Conservation (phyloP, 441 rosid species). For the Gossypium trilobum region DNA sequence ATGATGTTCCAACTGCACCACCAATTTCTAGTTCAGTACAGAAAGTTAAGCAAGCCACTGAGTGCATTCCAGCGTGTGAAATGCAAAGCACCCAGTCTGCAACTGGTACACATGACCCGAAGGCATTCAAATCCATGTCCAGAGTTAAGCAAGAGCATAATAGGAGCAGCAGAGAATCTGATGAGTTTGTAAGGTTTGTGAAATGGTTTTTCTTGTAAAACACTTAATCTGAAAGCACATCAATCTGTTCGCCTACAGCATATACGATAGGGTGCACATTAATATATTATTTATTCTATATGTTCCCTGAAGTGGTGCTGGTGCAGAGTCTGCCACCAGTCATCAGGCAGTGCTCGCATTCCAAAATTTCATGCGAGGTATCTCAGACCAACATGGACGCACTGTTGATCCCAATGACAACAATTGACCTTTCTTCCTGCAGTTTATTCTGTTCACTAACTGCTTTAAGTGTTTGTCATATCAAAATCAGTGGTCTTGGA, state of each 20-base stretch:
- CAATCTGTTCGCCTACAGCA: too few relatives aligned
- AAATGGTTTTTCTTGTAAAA: background rate
- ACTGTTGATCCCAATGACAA: background rate
- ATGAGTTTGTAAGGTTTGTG: slow-evolving; percentile 54
- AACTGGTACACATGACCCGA: slow-evolving; percentile 20
- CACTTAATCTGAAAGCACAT: background rate
- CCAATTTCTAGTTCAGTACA: slow-evolving; percentile 52
- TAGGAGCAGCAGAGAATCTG: slow-evolving; percentile 33
- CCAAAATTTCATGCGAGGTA: slow-evolving; percentile 95
- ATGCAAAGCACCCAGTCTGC: slow-evolving; percentile 17
- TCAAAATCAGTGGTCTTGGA: slow-evolving; percentile 62
- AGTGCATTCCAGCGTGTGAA: slow-evolving; percentile 30
- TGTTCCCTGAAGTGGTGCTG: slow-evolving; percentile 37
- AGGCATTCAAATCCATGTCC: slow-evolving; percentile 18
- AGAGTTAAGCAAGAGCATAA: slow-evolving; percentile 31
- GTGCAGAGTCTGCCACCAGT: slow-evolving; percentile 46
- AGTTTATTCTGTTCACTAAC: background rate
- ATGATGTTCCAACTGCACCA: slow-evolving; percentile 80
- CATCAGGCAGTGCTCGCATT: slow-evolving; percentile 56
- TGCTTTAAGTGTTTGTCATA: slow-evolving; percentile 11
- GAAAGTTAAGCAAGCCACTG: slow-evolving; percentile 44
- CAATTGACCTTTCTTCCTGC: slow-evolving; percentile 1
- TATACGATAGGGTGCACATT: too few relatives aligned
- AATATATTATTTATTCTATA: background rate
- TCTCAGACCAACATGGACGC: background rate